Conservation (phyloP, 306 rosid species). For the Chamaecrista fasciculata region DNA sequence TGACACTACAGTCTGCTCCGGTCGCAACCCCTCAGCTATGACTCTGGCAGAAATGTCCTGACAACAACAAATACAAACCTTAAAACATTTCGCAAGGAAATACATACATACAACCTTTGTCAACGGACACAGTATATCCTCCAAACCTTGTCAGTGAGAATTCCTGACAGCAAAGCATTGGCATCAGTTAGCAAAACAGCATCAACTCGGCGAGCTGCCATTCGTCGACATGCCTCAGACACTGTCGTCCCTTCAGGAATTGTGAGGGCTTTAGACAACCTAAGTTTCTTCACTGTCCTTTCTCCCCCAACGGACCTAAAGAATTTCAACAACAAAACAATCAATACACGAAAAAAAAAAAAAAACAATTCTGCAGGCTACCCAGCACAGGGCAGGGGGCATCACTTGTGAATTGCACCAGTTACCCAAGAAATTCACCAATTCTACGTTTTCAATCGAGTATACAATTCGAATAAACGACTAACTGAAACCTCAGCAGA, state of each 20-base stretch:
- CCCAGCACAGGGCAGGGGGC: not conserved
- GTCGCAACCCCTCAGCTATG: conserved; percentile 74
- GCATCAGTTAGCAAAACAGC: conserved; percentile 86
- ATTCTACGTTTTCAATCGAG: not conserved
- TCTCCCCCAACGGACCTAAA: conserved; percentile 63
- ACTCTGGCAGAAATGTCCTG: conserved; percentile 82
- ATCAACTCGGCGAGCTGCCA: conserved; percentile 93
- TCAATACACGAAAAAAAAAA: not conserved
- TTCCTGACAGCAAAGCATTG: conserved; percentile 86
- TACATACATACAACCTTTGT: not conserved
- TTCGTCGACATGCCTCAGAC: conserved; percentile 83
- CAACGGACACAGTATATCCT: not conserved
- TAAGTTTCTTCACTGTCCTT: conserved; percentile 91
- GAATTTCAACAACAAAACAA: not conserved
- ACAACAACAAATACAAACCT: conserved; percentile 21
- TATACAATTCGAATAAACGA: not conserved
- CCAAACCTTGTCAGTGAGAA: conserved; percentile 81
- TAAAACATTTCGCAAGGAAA: not conserved
- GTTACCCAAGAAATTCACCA: not conserved
- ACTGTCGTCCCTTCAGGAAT: conserved; percentile 89
- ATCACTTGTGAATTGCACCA: not conserved
- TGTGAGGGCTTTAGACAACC: conserved; percentile 83
- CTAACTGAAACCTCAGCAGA: not conserved
- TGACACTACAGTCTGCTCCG: conserved; percentile 76
- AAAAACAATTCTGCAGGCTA: not conserved